phyloP scores from a whole-genome alignment of 768 basidiomycete species.

The Rhodotorula sphaerocarpa region DNA sequence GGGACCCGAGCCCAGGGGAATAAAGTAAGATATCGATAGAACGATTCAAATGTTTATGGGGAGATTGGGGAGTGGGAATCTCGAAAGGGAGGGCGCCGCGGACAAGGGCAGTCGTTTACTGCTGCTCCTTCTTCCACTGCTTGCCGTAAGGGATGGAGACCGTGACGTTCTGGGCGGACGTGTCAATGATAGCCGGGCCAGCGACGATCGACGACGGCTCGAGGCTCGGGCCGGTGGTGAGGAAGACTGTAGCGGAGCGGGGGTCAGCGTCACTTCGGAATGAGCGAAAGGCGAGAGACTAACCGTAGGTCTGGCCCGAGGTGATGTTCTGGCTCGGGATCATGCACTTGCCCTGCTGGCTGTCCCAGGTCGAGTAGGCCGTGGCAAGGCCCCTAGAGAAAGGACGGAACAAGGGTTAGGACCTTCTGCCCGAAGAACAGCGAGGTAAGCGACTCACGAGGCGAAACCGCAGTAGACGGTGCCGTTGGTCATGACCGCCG shows the following conservation, averaged over 20 bases:
- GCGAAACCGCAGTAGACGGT: slow-evolving; percentile 32
- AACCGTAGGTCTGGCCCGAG: slow-evolving; percentile 9
- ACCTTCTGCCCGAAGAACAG: too few relatives aligned
- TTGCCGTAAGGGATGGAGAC: too few relatives aligned
- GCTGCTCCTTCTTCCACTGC: too few relatives aligned
- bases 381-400: slow-evolving; percentile 15
- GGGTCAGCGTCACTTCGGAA: neutral
- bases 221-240: slow-evolving; percentile 25
- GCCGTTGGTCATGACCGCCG: neutral
- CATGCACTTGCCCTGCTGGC: slow-evolving; percentile 12
- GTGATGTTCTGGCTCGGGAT: slow-evolving; percentile 24
- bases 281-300: too few relatives aligned
- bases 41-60: too few relatives aligned
- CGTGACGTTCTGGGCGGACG: neutral
- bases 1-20: too few relatives aligned
- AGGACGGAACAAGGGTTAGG: neutral
- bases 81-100: too few relatives aligned
- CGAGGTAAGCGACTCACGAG: slow-evolving; percentile 8
- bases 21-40: too few relatives aligned
- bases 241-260: slow-evolving; percentile 4
- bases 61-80: too few relatives aligned
- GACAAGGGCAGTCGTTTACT: too few relatives aligned
- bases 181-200: slow-evolving; percentile 22
- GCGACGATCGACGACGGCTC: slow-evolving; percentile 12
- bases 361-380: slow-evolving; percentile 16